Base-by-base conservation (phyloP, 2,329 filamentous ascomycete species). In the Fusarium sp. region DNA sequence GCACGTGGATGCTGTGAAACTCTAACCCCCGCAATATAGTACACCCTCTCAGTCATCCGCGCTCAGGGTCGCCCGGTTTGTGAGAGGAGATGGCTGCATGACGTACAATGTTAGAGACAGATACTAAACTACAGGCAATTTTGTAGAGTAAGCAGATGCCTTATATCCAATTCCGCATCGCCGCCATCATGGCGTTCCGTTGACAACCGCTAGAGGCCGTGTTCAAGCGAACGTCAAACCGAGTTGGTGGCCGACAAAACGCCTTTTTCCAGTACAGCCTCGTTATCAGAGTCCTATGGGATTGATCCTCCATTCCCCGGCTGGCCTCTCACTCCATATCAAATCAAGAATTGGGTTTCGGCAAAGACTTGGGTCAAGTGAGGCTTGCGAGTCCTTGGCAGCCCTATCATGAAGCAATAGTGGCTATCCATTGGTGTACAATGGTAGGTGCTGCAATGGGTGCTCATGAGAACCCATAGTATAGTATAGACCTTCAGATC, bases 181-280 rank as follows among this genome's bases (percentile, higher is more conserved):
- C 58, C 39, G 41, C 51, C 63, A 60, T 70, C 65, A 57, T 52
- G 55, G 57, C 16, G 31, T 54, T 41, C 75, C 73, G 71, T 62
- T 45, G 62, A 18, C 69, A 79, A 58, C 77, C 77, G 77, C 56
- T 10, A 41, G 31, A 60, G 77, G 69, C 78, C 78, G 78, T 68
- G n/a, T 62, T 46, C 39, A 75, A 70, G 58, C 70, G 64, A 55
- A 37, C 38, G 64, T 59, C 39, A 25, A 37, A 25, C 31, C 42
- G 23, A 19, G n/a, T 46, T 48, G 37, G 25, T 57, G 39, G 55
- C 64, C 46, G 52, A 52, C 41, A 16, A 63, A 60, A 49, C 64
- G 60, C 62, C 59, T 33, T 62, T 58, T 57, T 45, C 23, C 38
- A 23, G 44, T 70, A 59, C 60, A 73, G 66, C 66, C 70, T 73